These are phyloP conservation scores for Trichocladium uniseriatum DNA, from an alignment of 495 filamentous ascomycete genomes.

Conservation along the genomic window DNA sequence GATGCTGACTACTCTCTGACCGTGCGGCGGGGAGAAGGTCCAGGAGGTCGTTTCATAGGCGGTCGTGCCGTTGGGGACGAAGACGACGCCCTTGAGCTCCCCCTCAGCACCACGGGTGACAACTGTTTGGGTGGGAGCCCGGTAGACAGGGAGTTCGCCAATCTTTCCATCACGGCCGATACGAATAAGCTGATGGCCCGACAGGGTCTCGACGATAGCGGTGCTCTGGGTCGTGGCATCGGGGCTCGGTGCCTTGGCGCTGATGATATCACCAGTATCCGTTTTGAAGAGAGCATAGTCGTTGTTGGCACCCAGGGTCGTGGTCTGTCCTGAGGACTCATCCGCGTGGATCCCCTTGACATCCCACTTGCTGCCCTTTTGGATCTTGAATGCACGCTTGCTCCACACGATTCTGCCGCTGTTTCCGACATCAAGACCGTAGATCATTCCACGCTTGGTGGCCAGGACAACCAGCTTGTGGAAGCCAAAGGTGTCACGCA, in stretches of 20 bases:
- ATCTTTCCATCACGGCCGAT: constrained; percentile 40
- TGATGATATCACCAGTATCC: constrained; percentile 47
- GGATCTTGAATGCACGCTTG: constrained; percentile 47
- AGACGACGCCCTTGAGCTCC: constrained; percentile 52
- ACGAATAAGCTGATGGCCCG: constrained; percentile 41
- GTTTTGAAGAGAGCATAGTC: constrained; percentile 49
- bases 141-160: constrained; percentile 26
- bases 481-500: constrained; percentile 77
- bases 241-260: constrained; percentile 29
- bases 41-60: constrained; percentile 51
- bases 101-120: constrained; percentile 54
- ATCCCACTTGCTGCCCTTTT: constrained; percentile 48
- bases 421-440: constrained; percentile 67
- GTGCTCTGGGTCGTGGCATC: constrained; percentile 35
- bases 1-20: constrained; percentile 58
- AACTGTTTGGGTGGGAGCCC: constrained; percentile 41
- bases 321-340: constrained; percentile 44
- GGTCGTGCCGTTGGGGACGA: constrained; percentile 32
- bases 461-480: constrained; percentile 73
- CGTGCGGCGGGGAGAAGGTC: constrained; percentile 60
- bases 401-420: constrained; percentile 71
- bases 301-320: constrained; percentile 48
- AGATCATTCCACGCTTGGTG: constrained; percentile 69
- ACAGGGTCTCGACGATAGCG: constrained; percentile 42
- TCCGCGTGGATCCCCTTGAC: constrained; percentile 58